Percentiles rank a stretch among this genome's conserved stretches.
These are phyloP conservation scores for Candida jianshihensis DNA, from an alignment of 805 yeast genomes.

Conservation along the genomic window DNA sequence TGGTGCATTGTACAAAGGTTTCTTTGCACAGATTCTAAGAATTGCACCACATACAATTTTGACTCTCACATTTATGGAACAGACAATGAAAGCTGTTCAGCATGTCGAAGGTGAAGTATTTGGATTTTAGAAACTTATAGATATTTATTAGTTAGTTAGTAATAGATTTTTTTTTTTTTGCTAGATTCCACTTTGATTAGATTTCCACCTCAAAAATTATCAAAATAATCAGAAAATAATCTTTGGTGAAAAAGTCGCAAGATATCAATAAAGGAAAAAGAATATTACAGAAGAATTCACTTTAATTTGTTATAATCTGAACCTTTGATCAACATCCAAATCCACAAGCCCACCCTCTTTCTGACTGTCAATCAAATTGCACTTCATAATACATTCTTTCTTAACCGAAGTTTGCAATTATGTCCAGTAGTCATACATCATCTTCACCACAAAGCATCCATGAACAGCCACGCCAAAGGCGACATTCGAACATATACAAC, in stretches of 20 bases:
- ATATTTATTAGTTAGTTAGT: background rate
- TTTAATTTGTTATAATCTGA: no score
- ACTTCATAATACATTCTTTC: no score
- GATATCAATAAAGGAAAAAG: no score
- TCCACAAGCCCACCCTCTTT: no score
- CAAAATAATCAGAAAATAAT: no score
- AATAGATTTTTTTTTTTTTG: background rate
- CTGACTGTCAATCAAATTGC: no score
- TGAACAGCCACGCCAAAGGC: conserved; percentile 3
- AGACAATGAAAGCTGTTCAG: conserved; percentile 62
- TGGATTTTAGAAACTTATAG: background rate
- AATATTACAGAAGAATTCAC: no score
- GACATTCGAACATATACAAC: conserved; percentile 16
- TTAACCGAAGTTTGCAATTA: no score
- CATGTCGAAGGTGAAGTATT: conserved; percentile 23
- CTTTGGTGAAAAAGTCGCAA: no score
- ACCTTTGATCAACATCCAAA: no score
- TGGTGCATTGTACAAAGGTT: conserved; percentile 87
- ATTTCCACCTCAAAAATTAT: no score
- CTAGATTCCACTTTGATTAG: no score
- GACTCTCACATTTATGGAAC: conserved; percentile 92
- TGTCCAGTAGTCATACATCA: background rate
- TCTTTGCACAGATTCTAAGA: conserved; percentile 85
- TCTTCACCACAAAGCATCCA: background rate
- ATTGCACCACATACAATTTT: conserved; percentile 92